phyloP scores from a whole-genome alignment of 1,139 yeast genomes.

The Blastobotrys elegans region DNA sequence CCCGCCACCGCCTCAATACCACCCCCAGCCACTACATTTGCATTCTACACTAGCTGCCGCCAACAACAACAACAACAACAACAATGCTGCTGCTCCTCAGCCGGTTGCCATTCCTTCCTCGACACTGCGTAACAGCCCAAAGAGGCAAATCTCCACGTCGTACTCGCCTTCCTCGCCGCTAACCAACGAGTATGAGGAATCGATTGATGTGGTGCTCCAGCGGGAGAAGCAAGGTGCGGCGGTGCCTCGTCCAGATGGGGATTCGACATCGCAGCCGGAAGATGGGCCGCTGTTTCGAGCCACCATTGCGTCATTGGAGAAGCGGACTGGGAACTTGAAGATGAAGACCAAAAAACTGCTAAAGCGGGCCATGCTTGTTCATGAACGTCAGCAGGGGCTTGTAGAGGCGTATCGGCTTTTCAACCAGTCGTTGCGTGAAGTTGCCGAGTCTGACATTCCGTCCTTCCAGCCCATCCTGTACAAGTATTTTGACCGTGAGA shows the following conservation, averaged over 20 bases:
- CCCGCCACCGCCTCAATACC: constrained; percentile 11
- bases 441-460: constrained; percentile 32
- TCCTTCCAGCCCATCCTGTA: constrained; percentile 33
- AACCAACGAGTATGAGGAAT: constrained; percentile 13
- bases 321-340: constrained; percentile 46
- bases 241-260: constrained; percentile 30
- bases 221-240: constrained; percentile 19
- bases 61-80: no score
- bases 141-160: background rate
- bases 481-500: constrained; percentile 26
- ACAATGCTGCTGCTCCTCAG: background rate
- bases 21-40: background rate
- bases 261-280: constrained; percentile 40
- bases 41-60: no score
- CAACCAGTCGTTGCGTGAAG: constrained; percentile 30
- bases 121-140: background rate
- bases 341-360: constrained; percentile 40
- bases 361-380: constrained; percentile 35
- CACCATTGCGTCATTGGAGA: constrained; percentile 50
- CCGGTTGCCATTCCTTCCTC: background rate
- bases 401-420: constrained; percentile 36
- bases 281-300: constrained; percentile 77
- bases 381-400: constrained; percentile 35
- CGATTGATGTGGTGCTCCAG: constrained; percentile 21
- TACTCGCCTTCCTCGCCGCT: background rate